Percentiles rank a stretch among this genome's conserved stretches.
phyloP scores from a whole-genome alignment of 2,329 filamentous ascomycete species.

The Botrytis deweyae region DNA sequence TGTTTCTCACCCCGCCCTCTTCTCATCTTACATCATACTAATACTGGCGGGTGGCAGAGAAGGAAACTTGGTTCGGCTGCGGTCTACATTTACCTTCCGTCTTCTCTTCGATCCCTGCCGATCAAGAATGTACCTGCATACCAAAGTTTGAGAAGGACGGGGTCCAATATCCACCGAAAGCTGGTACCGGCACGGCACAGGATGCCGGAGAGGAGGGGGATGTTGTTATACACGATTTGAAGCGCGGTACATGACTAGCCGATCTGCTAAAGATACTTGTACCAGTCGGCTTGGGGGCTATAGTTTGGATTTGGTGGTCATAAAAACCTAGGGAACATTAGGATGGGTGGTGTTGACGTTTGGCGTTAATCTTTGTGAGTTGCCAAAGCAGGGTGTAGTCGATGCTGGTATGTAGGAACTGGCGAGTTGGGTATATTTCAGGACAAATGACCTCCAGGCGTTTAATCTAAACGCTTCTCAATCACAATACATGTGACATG shows the following conservation, averaged over 20 bases:
- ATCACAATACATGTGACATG: neutral
- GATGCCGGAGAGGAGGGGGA: constrained; percentile 16
- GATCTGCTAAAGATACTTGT: neutral
- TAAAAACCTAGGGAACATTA: neutral
- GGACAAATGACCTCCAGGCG: neutral
- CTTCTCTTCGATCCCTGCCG: constrained; percentile 50
- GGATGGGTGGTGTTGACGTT: neutral
- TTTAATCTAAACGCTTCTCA: neutral
- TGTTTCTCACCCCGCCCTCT: constrained; percentile 27
- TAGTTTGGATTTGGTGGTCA: constrained; percentile 5
- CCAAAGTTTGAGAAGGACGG: constrained; percentile 50
- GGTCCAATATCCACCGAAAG: constrained; percentile 55
- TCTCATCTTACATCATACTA: constrained; percentile 19
- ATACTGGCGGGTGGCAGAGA: constrained; percentile 41
- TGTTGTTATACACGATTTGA: constrained; percentile 19
- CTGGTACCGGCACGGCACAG: constrained; percentile 31
- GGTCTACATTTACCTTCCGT: constrained; percentile 51
- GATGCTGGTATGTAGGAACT: neutral
- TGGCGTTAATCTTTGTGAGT: neutral
- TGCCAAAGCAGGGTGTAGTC: neutral
- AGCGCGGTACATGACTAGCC: constrained; percentile 15
- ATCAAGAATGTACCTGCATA: constrained; percentile 55
- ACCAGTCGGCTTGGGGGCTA: neutral
- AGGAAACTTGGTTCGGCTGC: constrained; percentile 54
- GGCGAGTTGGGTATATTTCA: neutral